phyloP scores from a whole-genome alignment of 2,329 filamentous ascomycete genomes.

The Bisporella sp. region DNA sequence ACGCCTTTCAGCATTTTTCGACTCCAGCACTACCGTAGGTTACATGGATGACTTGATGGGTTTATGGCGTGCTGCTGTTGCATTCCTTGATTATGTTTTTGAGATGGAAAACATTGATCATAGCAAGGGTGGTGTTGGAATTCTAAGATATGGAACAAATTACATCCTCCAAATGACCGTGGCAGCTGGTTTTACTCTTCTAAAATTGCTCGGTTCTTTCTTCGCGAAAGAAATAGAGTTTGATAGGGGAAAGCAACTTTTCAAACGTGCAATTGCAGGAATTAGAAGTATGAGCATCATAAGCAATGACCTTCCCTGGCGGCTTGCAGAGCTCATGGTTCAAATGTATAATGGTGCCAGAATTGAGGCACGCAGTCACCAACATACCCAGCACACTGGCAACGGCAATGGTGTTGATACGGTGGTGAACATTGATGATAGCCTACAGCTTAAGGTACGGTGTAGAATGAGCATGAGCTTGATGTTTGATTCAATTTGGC shows the following conservation, averaged over 20 bases:
- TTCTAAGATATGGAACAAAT: constrained; percentile 62
- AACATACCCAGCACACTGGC: constrained; percentile 30
- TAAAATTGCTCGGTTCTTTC: constrained; percentile 73
- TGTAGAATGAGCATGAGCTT: constrained; percentile 81
- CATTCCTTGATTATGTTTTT: constrained; percentile 55
- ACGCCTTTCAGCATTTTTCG: constrained; percentile 73
- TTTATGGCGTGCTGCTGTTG: constrained; percentile 64
- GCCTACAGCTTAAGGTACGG: constrained; percentile 72
- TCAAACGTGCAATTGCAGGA: constrained; percentile 62
- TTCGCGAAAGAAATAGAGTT: constrained; percentile 68
- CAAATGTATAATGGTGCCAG: constrained; percentile 70
- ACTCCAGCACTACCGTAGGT: constrained; percentile 62
- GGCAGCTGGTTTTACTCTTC: constrained; percentile 69
- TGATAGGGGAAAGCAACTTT: constrained; percentile 58
- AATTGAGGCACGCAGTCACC: constrained; percentile 18
- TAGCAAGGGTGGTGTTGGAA: constrained; percentile 30
- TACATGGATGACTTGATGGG: constrained; percentile 71
- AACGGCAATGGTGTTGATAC: constrained; percentile 31
- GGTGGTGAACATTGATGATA: constrained; percentile 49
- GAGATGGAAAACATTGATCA: constrained; percentile 46
- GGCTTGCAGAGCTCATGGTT: constrained; percentile 76
- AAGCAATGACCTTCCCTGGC: constrained; percentile 72
- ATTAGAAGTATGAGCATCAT: constrained; percentile 68
- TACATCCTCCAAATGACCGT: constrained; percentile 83
- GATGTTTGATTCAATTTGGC: constrained; percentile 79